Evolutionary conservation across 306 rosid genomes (phyloP), one percentile per base, ranked within the genome.

Genomic region (Cercis canadensis): DNA sequence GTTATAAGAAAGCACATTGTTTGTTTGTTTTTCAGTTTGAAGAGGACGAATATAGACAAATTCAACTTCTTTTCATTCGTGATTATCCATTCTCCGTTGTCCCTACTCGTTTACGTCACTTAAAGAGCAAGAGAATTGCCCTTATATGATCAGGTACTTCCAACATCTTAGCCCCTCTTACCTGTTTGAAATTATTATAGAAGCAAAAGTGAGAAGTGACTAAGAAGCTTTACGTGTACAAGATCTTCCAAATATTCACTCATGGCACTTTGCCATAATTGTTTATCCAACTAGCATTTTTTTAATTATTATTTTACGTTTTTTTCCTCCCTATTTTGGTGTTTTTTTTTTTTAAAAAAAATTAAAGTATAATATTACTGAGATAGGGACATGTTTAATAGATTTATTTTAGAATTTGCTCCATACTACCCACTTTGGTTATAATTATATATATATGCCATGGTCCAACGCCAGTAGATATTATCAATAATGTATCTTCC

Each of bases 181-280:
- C 29, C 29, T 24, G 2, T 24, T 24, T 1, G 29, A 24, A 24
- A 24, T 24, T 24, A 24, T 24, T 24, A 4, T 14, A 11, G 50
- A 45, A 2, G 14, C 5, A 2, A 11, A 55, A 17, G 18, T 33
- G 43, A 57, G 17, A 2, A 31, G 34, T 67, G 8, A 8, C 14
- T 56, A 56, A 3, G 10, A 31, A 56, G 17, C 62, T 56, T 36
- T 33, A 57, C 58, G 59, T 14, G 21, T 36, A 16, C 14, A 34
- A 1, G 67, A 71, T 71, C 60, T 34, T 47, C 49, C 67, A 71
- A 58, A 59, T 47, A 47, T 59, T 58, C 67, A 14, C 67, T 47
- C 31, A 65, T 11, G 46, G 1, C 16, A 47, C 6, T 55, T 65
- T 57, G 7, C 45, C 8, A 5, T 37, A n/a, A 3, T 7, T 52